Percentiles rank a stretch among this genome's conserved stretches.
phyloP scores from a whole-genome alignment of 2,329 filamentous ascomycete genomes.

The Aspergillus sp. region DNA sequence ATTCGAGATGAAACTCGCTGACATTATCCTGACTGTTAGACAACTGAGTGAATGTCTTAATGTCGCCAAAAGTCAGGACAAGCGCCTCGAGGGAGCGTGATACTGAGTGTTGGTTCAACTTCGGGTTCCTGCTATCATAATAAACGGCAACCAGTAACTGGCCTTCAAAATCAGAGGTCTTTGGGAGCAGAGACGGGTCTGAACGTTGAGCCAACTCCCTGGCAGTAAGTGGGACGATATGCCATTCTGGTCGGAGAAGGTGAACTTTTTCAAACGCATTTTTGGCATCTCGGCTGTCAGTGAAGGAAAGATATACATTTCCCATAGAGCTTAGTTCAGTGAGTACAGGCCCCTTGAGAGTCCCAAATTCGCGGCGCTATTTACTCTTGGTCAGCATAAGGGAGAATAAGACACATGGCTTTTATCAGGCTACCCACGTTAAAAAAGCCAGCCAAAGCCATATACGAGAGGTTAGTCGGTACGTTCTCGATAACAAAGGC shows the following conservation, averaged over 20 bases:
- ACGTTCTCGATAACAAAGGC: constrained; percentile 29
- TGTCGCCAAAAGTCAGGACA: constrained; percentile 31
- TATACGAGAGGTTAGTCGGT: constrained; percentile 23
- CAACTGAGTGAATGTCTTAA: constrained; percentile 29
- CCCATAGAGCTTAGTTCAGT: constrained; percentile 30
- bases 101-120: constrained; percentile 21
- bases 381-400: constrained; percentile 1
- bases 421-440: constrained; percentile 24
- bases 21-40: constrained; percentile 22
- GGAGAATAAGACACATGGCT: not conserved
- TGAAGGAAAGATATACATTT: constrained; percentile 50
- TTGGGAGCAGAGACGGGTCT: constrained; percentile 19
- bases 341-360: constrained; percentile 34
- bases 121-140: constrained; percentile 24
- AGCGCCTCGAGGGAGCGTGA: constrained; percentile 45
- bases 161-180: constrained; percentile 46
- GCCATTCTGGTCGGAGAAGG: constrained; percentile 43
- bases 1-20: constrained; percentile 35
- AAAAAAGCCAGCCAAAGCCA: constrained; percentile 33
- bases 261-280: constrained; percentile 44
- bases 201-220: constrained; percentile 39
- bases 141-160: constrained; percentile 49
- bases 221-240: constrained; percentile 40
- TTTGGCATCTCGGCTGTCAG: constrained; percentile 55
- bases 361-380: constrained; percentile 29